Evolutionary conservation across 805 yeast species (phyloP).

Genomic region (Candida nemodendra): DNA sequence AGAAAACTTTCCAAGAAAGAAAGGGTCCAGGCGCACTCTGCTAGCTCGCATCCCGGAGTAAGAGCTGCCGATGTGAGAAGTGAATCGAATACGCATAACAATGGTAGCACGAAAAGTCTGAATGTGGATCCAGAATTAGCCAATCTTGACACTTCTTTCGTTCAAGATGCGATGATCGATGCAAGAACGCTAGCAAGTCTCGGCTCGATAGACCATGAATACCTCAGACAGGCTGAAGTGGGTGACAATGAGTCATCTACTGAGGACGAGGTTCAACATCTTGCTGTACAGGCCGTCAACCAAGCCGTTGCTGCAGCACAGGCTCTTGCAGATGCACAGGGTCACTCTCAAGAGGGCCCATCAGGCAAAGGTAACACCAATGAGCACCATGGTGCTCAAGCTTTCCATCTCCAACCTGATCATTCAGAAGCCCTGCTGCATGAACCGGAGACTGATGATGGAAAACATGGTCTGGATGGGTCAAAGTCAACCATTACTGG

Average conservation of each 20-base stretch:
- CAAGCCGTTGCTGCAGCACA: conserved; percentile 25
- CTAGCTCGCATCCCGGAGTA: neutral
- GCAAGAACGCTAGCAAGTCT: conserved; percentile 60
- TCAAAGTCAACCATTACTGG: neutral
- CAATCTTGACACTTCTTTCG: conserved; percentile 49
- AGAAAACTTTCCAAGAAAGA: conserved; percentile 12
- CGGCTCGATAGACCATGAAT: conserved; percentile 32
- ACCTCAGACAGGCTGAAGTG: conserved; percentile 28
- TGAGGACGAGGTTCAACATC: conserved; percentile 30
- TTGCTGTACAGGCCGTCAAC: conserved; percentile 33
- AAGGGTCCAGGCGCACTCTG: conserved; percentile 1
- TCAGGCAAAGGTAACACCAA: conserved; percentile 1
- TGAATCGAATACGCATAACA: neutral
- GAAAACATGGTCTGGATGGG: neutral
- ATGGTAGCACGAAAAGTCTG: conserved; percentile 15
- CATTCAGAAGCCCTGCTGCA: neutral
- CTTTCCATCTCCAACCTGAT: conserved; percentile 1
- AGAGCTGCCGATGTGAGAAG: neutral
- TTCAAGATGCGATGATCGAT: conserved; percentile 68
- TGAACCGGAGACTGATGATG: neutral
- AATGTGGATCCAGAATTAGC: conserved; percentile 62
- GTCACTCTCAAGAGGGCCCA: conserved; percentile 15
- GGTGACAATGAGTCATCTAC: conserved; percentile 20
- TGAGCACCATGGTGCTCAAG: neutral
- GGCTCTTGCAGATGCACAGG: conserved; percentile 24